Evolutionary conservation across 192 early-diverging fungal genomes (phyloP).

Genomic region (Mortierella alpina): DNA sequence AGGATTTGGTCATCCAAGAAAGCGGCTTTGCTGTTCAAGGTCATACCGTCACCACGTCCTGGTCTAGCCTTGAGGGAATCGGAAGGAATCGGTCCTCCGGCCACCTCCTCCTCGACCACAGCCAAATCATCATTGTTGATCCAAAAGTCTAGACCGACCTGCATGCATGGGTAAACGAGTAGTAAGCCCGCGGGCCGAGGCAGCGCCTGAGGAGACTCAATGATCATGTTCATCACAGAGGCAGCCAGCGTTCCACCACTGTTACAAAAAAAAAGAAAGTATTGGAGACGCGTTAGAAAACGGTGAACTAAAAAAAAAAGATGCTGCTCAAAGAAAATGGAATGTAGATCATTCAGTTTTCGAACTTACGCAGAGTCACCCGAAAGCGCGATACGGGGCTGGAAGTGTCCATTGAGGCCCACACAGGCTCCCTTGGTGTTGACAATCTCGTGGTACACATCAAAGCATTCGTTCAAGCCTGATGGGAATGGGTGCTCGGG

Average conservation of each 20-base stretch:
- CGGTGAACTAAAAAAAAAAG: not conserved
- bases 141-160: slow-evolving; percentile 95
- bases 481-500: slow-evolving; percentile 96
- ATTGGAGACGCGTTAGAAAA: not conserved
- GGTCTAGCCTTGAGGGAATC: slow-evolving; percentile 33
- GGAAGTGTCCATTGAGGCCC: slow-evolving; percentile 73
- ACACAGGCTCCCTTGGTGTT: slow-evolving; percentile 82
- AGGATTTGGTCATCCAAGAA: slow-evolving; percentile 92
- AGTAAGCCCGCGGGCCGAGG: slow-evolving; percentile 81
- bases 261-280: not conserved
- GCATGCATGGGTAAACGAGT: slow-evolving; percentile 90
- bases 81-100: slow-evolving; percentile 25
- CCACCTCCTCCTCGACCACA: slow-evolving; percentile 49
- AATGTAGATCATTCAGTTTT: not conserved
- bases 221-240: slow-evolving; percentile 80
- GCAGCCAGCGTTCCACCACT: slow-evolving; percentile 92
- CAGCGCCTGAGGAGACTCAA: slow-evolving; percentile 66
- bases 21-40: slow-evolving; percentile 80
- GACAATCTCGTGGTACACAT: slow-evolving; percentile 80
- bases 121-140: slow-evolving; percentile 66
- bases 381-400: slow-evolving; percentile 78
- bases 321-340: not conserved
- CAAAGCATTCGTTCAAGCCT: slow-evolving; percentile 91
- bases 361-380: slow-evolving; percentile 93
- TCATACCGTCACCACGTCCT: slow-evolving; percentile 64